Conservation (phyloP, 2,329 filamentous ascomycete genomes). For the Paecilomyces niveus region DNA sequence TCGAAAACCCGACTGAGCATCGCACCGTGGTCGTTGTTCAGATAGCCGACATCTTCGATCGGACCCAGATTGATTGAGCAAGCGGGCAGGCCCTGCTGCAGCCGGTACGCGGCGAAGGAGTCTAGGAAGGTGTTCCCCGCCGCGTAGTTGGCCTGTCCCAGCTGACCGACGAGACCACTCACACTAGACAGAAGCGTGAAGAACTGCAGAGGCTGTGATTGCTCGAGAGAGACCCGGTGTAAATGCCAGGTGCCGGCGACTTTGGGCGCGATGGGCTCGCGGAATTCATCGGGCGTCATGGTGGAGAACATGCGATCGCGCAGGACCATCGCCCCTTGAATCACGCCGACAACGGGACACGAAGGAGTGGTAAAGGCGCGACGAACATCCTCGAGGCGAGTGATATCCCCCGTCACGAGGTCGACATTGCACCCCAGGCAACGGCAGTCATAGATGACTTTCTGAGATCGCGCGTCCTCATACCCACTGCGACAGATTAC, state of each 20-base stretch:
- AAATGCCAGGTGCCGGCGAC: neutral
- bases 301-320: neutral
- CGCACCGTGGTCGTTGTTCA: no score
- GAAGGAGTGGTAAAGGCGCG: neutral
- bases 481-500: neutral
- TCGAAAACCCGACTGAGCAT: no score
- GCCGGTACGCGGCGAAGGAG: slow-evolving; percentile 16
- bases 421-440: neutral
- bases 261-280: neutral
- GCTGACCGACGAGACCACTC: slow-evolving; percentile 5
- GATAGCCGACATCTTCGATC: slow-evolving; percentile 17
- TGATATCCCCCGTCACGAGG: neutral
- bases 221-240: neutral
- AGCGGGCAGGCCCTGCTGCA: slow-evolving; percentile 11
- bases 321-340: neutral
- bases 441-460: neutral
- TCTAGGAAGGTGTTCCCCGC: slow-evolving; percentile 9
- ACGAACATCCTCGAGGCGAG: neutral
- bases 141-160: slow-evolving; percentile 7
- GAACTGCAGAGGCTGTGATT: neutral
- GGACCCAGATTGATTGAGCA: slow-evolving; percentile 18
- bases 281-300: neutral
- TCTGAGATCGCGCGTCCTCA: neutral
- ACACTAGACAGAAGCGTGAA: neutral
- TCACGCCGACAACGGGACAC: neutral